Conservation (phyloP, 257 asterid species). For the Cruciata laevipes region DNA sequence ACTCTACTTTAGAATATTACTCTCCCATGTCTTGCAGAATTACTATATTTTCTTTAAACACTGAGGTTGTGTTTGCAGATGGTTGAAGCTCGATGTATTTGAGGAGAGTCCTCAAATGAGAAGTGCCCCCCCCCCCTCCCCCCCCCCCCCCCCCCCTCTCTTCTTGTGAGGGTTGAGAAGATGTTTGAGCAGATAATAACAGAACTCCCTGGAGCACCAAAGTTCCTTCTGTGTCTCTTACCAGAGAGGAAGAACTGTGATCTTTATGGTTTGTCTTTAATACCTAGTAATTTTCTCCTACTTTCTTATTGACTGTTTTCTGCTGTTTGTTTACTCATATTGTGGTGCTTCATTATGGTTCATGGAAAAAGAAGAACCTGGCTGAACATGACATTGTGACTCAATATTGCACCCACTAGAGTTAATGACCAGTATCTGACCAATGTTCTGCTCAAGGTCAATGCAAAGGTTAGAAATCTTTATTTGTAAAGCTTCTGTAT, state of each 20-base stretch:
- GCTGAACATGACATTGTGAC: slow-evolving; percentile 78
- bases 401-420: slow-evolving; percentile 64
- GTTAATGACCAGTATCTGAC: slow-evolving; percentile 76
- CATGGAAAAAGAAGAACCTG: slow-evolving; percentile 75
- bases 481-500: neutral
- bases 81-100: slow-evolving; percentile 58
- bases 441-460: slow-evolving; percentile 68
- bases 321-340: neutral
- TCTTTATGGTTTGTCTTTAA: slow-evolving; percentile 51
- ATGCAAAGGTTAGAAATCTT: slow-evolving; percentile 59
- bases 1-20: no score
- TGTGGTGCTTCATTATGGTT: slow-evolving; percentile 39
- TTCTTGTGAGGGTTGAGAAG: slow-evolving; percentile 67
- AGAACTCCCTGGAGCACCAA: slow-evolving; percentile 67
- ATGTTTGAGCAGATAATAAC: slow-evolving; percentile 62
- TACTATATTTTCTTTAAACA: neutral
- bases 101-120: slow-evolving; percentile 56
- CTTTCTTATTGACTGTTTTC: neutral
- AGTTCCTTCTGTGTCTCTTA: slow-evolving; percentile 70
- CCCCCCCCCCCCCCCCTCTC: no score
- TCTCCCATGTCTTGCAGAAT: neutral
- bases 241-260: slow-evolving; percentile 81
- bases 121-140: no score
- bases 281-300: neutral
- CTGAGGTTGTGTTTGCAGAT: slow-evolving; percentile 26